Base-by-base conservation (phyloP, 306 rosid genomes). In the Ormosia semicastrata region DNA sequence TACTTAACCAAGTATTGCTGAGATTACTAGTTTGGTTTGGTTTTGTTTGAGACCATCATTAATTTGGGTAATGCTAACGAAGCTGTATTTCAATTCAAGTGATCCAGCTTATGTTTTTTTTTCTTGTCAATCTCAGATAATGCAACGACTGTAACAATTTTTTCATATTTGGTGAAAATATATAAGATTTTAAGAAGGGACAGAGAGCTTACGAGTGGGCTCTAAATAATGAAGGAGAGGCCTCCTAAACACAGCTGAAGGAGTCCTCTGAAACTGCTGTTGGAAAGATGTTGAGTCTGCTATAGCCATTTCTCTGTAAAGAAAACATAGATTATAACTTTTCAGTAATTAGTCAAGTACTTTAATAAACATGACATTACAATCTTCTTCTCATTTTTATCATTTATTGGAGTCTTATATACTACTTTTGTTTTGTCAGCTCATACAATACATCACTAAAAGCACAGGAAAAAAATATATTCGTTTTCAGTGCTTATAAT, bases 161-260 rank as follows among this genome's bases (percentile, higher is more conserved):
- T 2, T 53, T 3, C 7, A 36, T 7, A 71, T 14, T n/a, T 33
- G 15, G 32, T 33, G 34, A 53, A 37, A 37, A 30, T 1, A 4
- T 14, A 71, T n/a, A 10, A 39, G 36, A 32, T 57, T 53, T 49
- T 24, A 39, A 43, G 24, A 72, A 3, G 11, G 37, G 58, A 15
- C 3, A 47, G 14, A 5, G 37, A 63, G 50, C 65, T 65, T 76
- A 86, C 89, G 10, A 71, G 70, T 39, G 15, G 81, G 70, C 10
- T 12, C 71, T 7, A 75, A 36, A 79, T n/a, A n/a, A n/a, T 86
- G 58, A 52, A 76, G 74, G 50, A 56, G 54, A 69, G 89, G 87
- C 53, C 37, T 71, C 56, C 81, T 65, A 41, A 39, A 75, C 17
- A 57, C 64, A 57, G 83, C 77, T 39, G 89, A 86, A 76, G 15